Conservation (phyloP, 176 grass and related monocot species). For the Stipa capillata region DNA sequence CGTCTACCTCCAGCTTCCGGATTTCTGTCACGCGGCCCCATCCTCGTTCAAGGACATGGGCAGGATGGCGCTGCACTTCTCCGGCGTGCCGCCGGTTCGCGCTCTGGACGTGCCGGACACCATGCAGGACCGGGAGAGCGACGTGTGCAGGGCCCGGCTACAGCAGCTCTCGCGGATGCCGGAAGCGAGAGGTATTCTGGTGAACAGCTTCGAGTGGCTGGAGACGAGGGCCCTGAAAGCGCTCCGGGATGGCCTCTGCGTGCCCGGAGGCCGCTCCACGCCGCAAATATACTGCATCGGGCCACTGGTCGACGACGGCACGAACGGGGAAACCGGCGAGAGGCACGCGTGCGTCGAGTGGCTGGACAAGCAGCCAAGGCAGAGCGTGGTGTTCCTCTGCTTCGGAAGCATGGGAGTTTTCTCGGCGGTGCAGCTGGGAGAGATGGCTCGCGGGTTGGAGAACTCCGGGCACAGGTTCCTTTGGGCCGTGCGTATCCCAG, state of each 20-base stretch:
- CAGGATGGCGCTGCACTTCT: constrained; percentile 16
- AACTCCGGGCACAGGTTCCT: constrained; percentile 43
- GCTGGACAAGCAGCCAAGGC: too few species aligned
- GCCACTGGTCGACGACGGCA: too few species aligned
- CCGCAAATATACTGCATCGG: not conserved
- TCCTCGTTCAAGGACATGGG: constrained; percentile 41
- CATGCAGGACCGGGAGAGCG: constrained; percentile 20
- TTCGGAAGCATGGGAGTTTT: constrained; percentile 59
- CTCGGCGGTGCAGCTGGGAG: constrained; percentile 29
- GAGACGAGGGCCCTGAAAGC: too few species aligned
- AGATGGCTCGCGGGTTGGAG: constrained; percentile 52
- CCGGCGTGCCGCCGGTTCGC: constrained; percentile 28
- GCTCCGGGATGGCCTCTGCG: too few species aligned
- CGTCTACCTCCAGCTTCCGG: not conserved
- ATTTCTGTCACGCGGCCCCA: not conserved
- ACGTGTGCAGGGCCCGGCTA: not conserved
- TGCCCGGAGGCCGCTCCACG: too few species aligned
- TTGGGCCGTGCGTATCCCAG: constrained; percentile 28
- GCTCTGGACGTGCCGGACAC: constrained; percentile 28
- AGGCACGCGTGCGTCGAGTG: constrained; percentile 30
- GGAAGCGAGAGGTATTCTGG: too few species aligned
- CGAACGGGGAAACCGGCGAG: too few species aligned
- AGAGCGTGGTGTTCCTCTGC: constrained; percentile 19
- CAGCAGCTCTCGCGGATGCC: not conserved
- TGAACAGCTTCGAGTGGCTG: too few species aligned